Conservation (phyloP, 2,329 filamentous ascomycete species). For the Ophiostoma tasmaniense region DNA sequence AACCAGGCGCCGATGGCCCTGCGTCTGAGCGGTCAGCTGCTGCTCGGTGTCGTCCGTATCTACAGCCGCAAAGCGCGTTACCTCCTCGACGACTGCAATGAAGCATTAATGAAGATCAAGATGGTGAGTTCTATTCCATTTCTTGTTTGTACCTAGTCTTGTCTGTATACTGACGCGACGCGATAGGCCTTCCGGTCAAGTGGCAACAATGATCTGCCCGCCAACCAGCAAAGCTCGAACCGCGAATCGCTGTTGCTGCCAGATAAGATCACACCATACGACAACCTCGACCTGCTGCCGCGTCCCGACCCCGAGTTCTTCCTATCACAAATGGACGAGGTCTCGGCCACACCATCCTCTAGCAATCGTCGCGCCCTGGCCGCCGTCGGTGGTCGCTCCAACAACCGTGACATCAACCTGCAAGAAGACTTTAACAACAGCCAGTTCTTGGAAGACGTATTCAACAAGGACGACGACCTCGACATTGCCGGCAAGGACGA, state of each 20-base stretch:
- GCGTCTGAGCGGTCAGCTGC: constrained; percentile 83
- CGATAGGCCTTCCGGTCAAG: constrained; percentile 80
- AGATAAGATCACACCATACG: constrained; percentile 86
- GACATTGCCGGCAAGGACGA: constrained; percentile 53
- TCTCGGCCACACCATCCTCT: constrained; percentile 43
- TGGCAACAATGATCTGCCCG: constrained; percentile 91
- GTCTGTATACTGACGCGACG: constrained; percentile 24
- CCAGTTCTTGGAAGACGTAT: constrained; percentile 68
- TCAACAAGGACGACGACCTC: constrained; percentile 48
- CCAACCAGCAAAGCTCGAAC: constrained; percentile 69
- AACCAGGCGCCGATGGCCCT: constrained; percentile 91
- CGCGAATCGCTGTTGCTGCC: constrained; percentile 82
- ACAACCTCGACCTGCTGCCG: constrained; percentile 67
- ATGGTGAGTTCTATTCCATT: constrained; percentile 57
- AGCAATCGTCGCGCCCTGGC: constrained; percentile 41
- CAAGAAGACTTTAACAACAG: constrained; percentile 65
- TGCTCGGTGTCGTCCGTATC: constrained; percentile 93
- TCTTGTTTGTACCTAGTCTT: not conserved
- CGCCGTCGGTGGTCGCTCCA: constrained; percentile 49
- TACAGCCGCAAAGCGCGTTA: constrained; percentile 97
- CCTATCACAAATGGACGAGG: constrained; percentile 63
- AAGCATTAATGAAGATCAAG: constrained; percentile 95
- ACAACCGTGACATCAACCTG: constrained; percentile 58
- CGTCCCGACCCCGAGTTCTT: constrained; percentile 83
- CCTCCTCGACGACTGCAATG: constrained; percentile 92